A percentile compares a stretch with the other conserved stretches of the same genome.
Conservation (phyloP, 2,329 filamentous ascomycete species). For the Fusarium compactum region DNA sequence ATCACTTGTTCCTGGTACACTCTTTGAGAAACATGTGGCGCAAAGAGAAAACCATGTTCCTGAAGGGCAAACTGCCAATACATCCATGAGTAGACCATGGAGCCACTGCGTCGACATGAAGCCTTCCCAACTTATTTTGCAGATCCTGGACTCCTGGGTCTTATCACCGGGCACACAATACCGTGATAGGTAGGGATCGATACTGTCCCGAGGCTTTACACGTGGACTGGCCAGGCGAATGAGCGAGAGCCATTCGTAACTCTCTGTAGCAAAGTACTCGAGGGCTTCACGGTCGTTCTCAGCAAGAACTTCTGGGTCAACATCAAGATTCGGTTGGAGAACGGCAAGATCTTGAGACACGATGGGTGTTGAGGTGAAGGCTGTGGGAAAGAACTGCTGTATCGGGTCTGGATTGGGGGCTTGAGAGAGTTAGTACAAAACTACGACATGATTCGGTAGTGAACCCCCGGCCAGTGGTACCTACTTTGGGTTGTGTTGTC, state of each 20-base stretch:
- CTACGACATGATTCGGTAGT: not conserved
- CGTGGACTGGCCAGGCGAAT: slow-evolving; percentile 74
- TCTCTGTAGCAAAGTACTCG: slow-evolving; percentile 71
- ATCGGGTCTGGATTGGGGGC: slow-evolving; percentile 65
- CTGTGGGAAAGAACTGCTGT: slow-evolving; percentile 57
- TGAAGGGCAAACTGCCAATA: slow-evolving; percentile 58
- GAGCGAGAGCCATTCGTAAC: slow-evolving; percentile 83
- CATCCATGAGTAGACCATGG: slow-evolving; percentile 60
- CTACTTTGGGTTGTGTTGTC: slow-evolving; percentile 61
- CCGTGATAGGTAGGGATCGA: slow-evolving; percentile 77
- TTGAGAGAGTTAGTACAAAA: slow-evolving; percentile 50
- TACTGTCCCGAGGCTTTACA: slow-evolving; percentile 65
- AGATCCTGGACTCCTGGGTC: slow-evolving; percentile 53
- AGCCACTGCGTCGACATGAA: slow-evolving; percentile 68
- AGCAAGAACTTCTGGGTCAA: slow-evolving; percentile 48
- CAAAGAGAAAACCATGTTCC: slow-evolving; percentile 68
- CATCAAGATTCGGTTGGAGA: slow-evolving; percentile 42
- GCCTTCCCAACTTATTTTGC: slow-evolving; percentile 69
- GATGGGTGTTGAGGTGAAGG: slow-evolving; percentile 52
- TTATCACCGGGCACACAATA: slow-evolving; percentile 68
- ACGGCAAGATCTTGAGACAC: slow-evolving; percentile 35
- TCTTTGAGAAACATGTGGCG: slow-evolving; percentile 63
- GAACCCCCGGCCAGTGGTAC: slow-evolving; percentile 11
- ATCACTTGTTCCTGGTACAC: slow-evolving; percentile 57
- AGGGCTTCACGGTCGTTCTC: slow-evolving; percentile 61